Percentiles rank a stretch among this genome's conserved stretches.
phyloP scores from a whole-genome alignment of 805 yeast genomes.

The Candida ortonii region DNA sequence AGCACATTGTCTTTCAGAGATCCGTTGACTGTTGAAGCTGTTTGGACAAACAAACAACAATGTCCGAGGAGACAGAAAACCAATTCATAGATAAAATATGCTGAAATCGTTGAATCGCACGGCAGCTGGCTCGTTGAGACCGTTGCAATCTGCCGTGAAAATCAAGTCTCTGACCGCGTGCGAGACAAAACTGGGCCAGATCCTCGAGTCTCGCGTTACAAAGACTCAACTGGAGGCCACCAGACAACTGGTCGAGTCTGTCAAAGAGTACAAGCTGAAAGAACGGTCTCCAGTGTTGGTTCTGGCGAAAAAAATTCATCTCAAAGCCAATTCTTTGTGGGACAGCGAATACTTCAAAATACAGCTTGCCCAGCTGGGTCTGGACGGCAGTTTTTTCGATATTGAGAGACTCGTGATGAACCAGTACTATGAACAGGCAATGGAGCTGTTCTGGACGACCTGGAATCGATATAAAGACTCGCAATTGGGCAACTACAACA shows the following conservation, averaged over 20 bases:
- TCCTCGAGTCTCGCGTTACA: neutral
- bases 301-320: conserved; percentile 14
- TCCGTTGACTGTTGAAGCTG: too few species aligned
- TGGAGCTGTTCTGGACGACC: conserved; percentile 17
- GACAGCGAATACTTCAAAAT: conserved; percentile 14
- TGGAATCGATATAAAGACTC: conserved; percentile 2
- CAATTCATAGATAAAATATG: too few species aligned
- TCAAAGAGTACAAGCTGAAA: neutral
- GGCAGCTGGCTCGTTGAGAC: too few species aligned
- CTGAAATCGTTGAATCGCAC: too few species aligned
- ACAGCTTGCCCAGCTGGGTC: conserved; percentile 5
- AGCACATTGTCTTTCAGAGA: too few species aligned
- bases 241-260: too few species aligned
- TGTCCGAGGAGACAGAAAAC: too few species aligned
- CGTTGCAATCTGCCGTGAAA: neutral
- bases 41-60: too few species aligned
- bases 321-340: conserved; percentile 8
- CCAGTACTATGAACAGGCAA: conserved; percentile 26
- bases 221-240: neutral
- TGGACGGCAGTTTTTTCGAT: conserved; percentile 17
- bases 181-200: conserved; percentile 1
- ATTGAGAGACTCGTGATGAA: conserved; percentile 16
- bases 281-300: conserved; percentile 9
- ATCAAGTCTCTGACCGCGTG: neutral
- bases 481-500: neutral